Percentiles rank a stretch among this genome's conserved stretches.
phyloP scores from a whole-genome alignment of 805 yeast genomes.

The Zygoascus bituminiphila region DNA sequence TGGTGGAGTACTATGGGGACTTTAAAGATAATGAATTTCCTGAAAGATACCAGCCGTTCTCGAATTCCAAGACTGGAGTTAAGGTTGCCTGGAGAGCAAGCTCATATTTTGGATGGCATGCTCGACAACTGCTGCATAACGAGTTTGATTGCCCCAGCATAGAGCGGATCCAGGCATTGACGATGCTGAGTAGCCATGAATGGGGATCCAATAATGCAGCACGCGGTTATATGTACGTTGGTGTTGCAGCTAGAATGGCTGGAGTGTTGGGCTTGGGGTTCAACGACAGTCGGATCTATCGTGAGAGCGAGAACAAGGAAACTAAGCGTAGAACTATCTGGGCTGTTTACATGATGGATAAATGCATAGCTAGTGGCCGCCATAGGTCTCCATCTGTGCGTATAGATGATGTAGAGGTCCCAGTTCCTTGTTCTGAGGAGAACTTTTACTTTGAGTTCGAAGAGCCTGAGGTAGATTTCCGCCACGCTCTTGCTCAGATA shows the following conservation, averaged over 20 bases:
- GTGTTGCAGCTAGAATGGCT: conserved; percentile 9
- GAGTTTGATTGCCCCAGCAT: conserved; percentile 7
- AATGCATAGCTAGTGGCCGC: conserved; percentile 10
- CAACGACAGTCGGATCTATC: conserved; percentile 5
- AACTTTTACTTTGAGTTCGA: conserved; percentile 7
- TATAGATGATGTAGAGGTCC: conserved; percentile 8
- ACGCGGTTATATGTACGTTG: conserved; percentile 9
- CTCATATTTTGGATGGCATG: conserved; percentile 10
- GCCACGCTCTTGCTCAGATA: conserved; percentile 1
- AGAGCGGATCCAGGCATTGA: conserved; percentile 8
- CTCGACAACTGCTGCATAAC: conserved; percentile 4
- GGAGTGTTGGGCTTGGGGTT: conserved; percentile 4
- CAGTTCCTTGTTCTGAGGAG: conserved; percentile 10
- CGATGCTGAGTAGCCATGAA: conserved; percentile 12
- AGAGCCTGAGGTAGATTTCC: conserved; percentile 1
- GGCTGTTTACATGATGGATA: conserved; percentile 11
- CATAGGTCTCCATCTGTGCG: conserved; percentile 8
- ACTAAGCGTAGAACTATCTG: conserved; percentile 8
- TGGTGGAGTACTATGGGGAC: conserved; percentile 3
- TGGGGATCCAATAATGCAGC: conserved; percentile 9
- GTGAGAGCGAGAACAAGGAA: background rate
- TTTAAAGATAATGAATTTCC: conserved; percentile 3
- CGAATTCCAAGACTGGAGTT: background rate
- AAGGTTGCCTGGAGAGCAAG: conserved; percentile 1
- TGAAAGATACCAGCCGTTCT: background rate